phyloP scores from a whole-genome alignment of 1,139 yeast species.

The Saccharomyces hybrid region DNA sequence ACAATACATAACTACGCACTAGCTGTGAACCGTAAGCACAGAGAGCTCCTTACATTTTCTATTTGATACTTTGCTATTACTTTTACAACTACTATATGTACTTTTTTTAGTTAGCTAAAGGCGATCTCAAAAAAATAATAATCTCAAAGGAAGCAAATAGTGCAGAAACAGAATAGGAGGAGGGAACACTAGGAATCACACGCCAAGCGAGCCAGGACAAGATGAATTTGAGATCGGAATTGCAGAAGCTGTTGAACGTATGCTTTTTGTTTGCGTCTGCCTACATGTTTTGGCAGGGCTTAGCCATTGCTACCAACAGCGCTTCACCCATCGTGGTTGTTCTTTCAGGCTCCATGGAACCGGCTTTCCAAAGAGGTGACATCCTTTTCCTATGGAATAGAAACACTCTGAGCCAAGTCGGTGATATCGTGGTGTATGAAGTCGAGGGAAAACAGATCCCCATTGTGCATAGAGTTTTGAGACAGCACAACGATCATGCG shows the following conservation, averaged over 20 bases:
- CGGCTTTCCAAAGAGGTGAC: slow-evolving; percentile 98
- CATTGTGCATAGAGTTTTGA: slow-evolving; percentile 87
- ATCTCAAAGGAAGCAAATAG: not conserved
- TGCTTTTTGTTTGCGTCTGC: slow-evolving; percentile 82
- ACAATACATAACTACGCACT: not conserved
- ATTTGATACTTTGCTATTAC: not conserved
- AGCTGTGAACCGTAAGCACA: not conserved
- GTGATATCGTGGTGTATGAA: slow-evolving; percentile 94
- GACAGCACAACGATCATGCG: slow-evolving; percentile 40
- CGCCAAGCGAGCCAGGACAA: not conserved
- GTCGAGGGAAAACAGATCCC: slow-evolving; percentile 76
- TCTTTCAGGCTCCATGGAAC: slow-evolving; percentile 97
- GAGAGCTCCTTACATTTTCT: not conserved
- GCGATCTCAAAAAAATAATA: not conserved
- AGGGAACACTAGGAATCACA: not conserved
- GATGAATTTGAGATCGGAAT: slow-evolving; percentile 35
- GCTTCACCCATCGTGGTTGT: slow-evolving; percentile 96
- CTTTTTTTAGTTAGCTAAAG: not conserved
- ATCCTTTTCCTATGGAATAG: slow-evolving; percentile 87
- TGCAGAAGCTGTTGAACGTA: slow-evolving; percentile 56
- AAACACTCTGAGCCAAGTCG: slow-evolving; percentile 57
- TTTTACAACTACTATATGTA: not conserved
- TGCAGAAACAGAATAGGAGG: not conserved
- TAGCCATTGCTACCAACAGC: slow-evolving; percentile 70
- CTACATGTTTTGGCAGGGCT: slow-evolving; percentile 83